These are phyloP conservation scores for Eucalyptus regnans DNA, from an alignment of 345 rosid species.

Conservation along the genomic window DNA sequence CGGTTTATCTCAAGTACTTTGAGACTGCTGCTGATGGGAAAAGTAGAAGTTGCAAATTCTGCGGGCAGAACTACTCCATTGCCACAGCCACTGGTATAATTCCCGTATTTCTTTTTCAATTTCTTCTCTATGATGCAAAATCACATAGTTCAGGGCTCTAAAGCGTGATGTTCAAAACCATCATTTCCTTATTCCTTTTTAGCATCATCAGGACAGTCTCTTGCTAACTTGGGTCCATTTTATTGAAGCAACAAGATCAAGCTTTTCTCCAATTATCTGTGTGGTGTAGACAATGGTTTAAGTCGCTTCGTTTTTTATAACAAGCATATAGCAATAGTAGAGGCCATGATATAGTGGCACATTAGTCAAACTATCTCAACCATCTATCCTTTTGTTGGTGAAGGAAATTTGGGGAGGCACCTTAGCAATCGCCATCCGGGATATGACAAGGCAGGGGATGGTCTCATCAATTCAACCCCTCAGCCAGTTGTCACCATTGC, in stretches of 20 bases:
- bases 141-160: neutral
- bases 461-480: conserved; percentile 27
- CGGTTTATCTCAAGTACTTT: conserved; percentile 80
- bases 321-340: neutral
- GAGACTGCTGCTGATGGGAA: conserved; percentile 80
- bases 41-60: conserved; percentile 87
- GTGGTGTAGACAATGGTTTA: neutral
- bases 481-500: conserved; percentile 20
- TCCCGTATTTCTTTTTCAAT: neutral
- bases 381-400: neutral
- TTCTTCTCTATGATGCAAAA: neutral
- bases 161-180: neutral
- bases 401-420: conserved; percentile 93
- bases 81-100: conserved; percentile 85
- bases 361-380: neutral
- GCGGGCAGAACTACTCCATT: conserved; percentile 87
- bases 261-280: neutral
- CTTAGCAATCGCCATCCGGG: conserved; percentile 88
- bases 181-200: neutral
- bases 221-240: neutral
- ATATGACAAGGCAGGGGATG: conserved; percentile 63
- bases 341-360: neutral
- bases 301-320: neutral
- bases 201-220: neutral
- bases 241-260: neutral